Evolutionary conservation across 2,329 filamentous ascomycete species (phyloP).

Genomic region (Fusarium albidum): DNA sequence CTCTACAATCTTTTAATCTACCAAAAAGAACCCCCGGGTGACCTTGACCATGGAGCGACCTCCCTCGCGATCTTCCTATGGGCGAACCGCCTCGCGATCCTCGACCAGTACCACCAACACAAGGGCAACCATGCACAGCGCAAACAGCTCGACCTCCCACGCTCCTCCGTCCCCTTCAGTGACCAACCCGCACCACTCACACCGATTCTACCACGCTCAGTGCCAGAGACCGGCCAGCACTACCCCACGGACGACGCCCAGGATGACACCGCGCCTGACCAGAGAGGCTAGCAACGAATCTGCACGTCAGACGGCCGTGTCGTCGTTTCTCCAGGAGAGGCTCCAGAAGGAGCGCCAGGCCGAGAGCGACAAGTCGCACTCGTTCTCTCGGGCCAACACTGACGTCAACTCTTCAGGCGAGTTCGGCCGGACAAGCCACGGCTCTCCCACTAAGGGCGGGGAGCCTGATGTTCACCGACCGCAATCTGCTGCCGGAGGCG

Average conservation of each 20-base stretch:
- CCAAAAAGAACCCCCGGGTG: not conserved
- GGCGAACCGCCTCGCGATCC: slow-evolving; percentile 56
- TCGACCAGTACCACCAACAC: slow-evolving; percentile 55
- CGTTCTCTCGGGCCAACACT: slow-evolving; percentile 46
- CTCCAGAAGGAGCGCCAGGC: slow-evolving; percentile 60
- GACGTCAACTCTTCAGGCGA: slow-evolving; percentile 52
- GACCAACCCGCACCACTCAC: slow-evolving; percentile 46
- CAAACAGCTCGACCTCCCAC: slow-evolving; percentile 53
- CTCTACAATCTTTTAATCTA: not conserved
- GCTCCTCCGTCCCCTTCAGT: slow-evolving; percentile 48
- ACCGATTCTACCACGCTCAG: slow-evolving; percentile 52
- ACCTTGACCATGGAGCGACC: slow-evolving; percentile 43
- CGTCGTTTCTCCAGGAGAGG: slow-evolving; percentile 63
- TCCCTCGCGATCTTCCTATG: slow-evolving; percentile 43
- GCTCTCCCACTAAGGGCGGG: slow-evolving; percentile 50
- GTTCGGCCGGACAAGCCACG: slow-evolving; percentile 45
- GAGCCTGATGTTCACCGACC: slow-evolving; percentile 50
- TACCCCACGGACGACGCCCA: slow-evolving; percentile 49
- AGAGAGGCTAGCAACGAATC: slow-evolving; percentile 53
- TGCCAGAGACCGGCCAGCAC: slow-evolving; percentile 43
- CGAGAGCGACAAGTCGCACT: slow-evolving; percentile 53
- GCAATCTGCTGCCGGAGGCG: slow-evolving; percentile 51
- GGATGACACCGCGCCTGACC: slow-evolving; percentile 52
- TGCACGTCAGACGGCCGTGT: slow-evolving; percentile 51
- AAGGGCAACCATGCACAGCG: slow-evolving; percentile 50